Conservation (phyloP, 2,329 filamentous ascomycete genomes). For the Alternaria sp. region DNA sequence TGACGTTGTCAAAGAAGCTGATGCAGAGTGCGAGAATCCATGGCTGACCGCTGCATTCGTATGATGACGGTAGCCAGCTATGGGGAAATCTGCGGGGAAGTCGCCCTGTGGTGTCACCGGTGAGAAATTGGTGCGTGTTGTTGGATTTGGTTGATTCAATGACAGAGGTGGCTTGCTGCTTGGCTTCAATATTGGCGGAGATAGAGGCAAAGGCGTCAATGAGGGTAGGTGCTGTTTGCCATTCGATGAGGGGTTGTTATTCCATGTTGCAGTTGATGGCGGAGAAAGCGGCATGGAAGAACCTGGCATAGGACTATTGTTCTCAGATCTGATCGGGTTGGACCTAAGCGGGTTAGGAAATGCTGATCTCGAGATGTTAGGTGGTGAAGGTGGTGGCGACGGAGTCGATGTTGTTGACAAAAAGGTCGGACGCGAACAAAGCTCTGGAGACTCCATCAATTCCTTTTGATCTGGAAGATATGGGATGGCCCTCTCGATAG, state of each 20-base stretch:
- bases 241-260: conserved; percentile 9
- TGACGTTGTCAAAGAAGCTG: conserved; percentile 26
- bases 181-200: conserved; percentile 45
- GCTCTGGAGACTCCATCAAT: conserved; percentile 16
- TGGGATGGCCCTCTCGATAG: conserved; percentile 28
- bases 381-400: conserved; percentile 43
- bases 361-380: conserved; percentile 30
- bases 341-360: conserved; percentile 38
- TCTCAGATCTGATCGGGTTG: conserved; percentile 26
- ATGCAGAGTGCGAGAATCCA: conserved; percentile 30
- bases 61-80: conserved; percentile 24
- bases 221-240: conserved; percentile 33
- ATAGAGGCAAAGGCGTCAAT: conserved; percentile 43
- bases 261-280: conserved; percentile 31
- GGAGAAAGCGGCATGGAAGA: conserved; percentile 37
- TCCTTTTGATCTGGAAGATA: conserved; percentile 22
- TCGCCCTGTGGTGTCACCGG: conserved; percentile 22
- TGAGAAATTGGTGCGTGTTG: conserved; percentile 42
- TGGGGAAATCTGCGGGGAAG: conserved; percentile 24
- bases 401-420: conserved; percentile 46
- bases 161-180: conserved; percentile 44
- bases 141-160: conserved; percentile 44
- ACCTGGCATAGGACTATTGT: conserved; percentile 24
- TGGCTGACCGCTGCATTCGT: neutral
- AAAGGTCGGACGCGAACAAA: conserved; percentile 41